Base-by-base conservation (phyloP, 2,329 filamentous ascomycete species). In the Ceratocystis eucalypticola region DNA sequence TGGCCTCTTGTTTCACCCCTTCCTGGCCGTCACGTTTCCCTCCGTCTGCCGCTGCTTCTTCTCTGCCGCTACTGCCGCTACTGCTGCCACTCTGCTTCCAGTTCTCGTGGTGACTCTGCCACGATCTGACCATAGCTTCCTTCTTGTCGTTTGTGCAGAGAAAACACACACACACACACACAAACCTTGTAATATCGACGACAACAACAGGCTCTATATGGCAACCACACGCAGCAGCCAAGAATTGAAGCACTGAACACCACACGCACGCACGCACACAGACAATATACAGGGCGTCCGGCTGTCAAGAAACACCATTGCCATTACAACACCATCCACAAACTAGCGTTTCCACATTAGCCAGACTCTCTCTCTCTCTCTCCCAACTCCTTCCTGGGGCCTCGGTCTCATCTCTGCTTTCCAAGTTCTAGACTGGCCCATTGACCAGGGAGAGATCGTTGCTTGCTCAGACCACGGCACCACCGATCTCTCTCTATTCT, bases 401-500 rank as follows among this genome's bases (percentile, higher is more conserved):
- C 25, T 30, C 22, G 30, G 46, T 63, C 41, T 63, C 44, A 20
- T 45, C 22, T 63, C 33, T 33, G 61, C 41, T 33, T 48, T 45
- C 44, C 53, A 59, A 59, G 53, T 59, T 30, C 53, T 17, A 59
- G 53, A 59, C 61, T 48, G 61, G 61, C 41, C 41, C 61, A 46
- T 59, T 65, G 63, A 41, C 28, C 63, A 65, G 63, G 50, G 63
- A 65, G 63, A 65, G 63, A 65, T 65, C 63, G 63, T 65, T 65
- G 63, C 50, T 44, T 65, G 48, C 63, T 63, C 41, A 48, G 41
- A 41, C 50, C 50, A 57, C 50, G 50, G 63, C 48, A 65, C 48
- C 63, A 57, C 63, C 63, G 63, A 28, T 57, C 62, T 65, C 62
- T 65, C 62, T 65, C 62, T 55, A n/a, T 55, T 41, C 20, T 57